Percentiles rank a stretch among this genome's conserved stretches.
These are phyloP conservation scores for Sanghuangporus baumii DNA, from an alignment of 1,284 basidiomycete species.

Conservation along the genomic window DNA sequence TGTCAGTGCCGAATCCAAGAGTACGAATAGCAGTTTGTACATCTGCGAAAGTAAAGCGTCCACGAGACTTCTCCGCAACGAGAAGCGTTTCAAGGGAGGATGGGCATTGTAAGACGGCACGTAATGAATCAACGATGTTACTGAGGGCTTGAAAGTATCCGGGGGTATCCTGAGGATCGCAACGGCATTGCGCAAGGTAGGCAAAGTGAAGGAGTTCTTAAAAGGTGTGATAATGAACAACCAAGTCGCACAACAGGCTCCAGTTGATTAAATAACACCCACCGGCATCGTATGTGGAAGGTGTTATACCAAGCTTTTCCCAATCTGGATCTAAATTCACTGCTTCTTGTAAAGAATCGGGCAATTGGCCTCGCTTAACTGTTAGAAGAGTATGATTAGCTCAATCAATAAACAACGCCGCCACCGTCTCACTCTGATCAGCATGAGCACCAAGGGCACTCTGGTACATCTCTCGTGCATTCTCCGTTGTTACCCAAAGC, in stretches of 20 bases:
- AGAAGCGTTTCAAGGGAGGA: conserved; percentile 49
- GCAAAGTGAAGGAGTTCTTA: conserved; percentile 68
- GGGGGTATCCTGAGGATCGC: conserved; percentile 58
- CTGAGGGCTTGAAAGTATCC: conserved; percentile 56
- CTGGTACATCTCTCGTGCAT: conserved; percentile 63
- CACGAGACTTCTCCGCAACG: conserved; percentile 53
- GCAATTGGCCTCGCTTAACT: conserved; percentile 36
- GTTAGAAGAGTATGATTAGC: background rate
- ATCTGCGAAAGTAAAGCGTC: conserved; percentile 56
- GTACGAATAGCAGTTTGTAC: conserved; percentile 36
- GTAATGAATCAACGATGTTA: conserved; percentile 42
- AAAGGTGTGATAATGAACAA: conserved; percentile 4
- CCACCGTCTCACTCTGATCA: conserved; percentile 53
- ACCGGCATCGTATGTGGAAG: conserved; percentile 60
- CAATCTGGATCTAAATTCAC: conserved; percentile 37
- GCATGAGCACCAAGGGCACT: conserved; percentile 66
- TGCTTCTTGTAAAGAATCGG: conserved; percentile 40
- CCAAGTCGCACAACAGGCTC: background rate
- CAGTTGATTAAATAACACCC: conserved; percentile 18
- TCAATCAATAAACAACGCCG: background rate
- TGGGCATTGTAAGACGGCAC: conserved; percentile 36
- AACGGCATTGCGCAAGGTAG: conserved; percentile 73
- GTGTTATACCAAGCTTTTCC: conserved; percentile 54
- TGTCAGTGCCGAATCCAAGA: conserved; percentile 64
- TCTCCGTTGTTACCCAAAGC: conserved; percentile 49